Evolutionary conservation across 2,329 filamentous ascomycete species (phyloP), one percentile per base, ranked within the genome.

Genomic region (Pyrenophora tritici-repentis): DNA sequence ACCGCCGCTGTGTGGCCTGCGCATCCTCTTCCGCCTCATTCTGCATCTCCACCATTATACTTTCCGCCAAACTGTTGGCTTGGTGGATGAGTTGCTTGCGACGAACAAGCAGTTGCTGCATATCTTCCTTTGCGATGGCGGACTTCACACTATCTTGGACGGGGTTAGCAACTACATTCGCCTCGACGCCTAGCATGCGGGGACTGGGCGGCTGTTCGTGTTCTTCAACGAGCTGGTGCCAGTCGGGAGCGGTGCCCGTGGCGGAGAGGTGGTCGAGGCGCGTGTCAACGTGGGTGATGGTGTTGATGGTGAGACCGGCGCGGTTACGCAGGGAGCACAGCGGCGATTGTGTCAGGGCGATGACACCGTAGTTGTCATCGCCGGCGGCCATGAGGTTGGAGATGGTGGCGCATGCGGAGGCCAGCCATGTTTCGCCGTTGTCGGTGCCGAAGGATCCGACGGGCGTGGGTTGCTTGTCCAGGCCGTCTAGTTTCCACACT

Each of bases 401-500:
- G 46, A 96, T 87, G 7, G 86, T 81, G 0, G 84, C 82, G 43
- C 80, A 81, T 1, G 86, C 88, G 6, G 87, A 71, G 1, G 76
- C 72, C 3, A 90, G 79, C 91, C 91, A 96, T 62, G 87, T 80
- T 4, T 76, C 70, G 1, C 57, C 61, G 3, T 47, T 32, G 2
- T 34, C 33, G 0, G 55, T 29, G 4, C 66, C 75, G 66, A 80
- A 75, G 40, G 71, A 61, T 17, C 74, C 76, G 48, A 91, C 77
- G 48, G 79, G 82, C 29, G 85, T 81, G 3, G 91, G 93, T 57
- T 86, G 84, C 35, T 78, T 78, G 69, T 92, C 86, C 17, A 97
- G 78, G 4, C 93, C 93, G 72, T 97, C 93, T 4, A 97, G 84
- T 70, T 92, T 90, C 91, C 91, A 97, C 12, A 96, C 83, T 48